A percentile compares a stretch with the other conserved stretches of the same genome.
These are phyloP conservation scores for Phlyctochytrium bullatum DNA, from an alignment of 192 early-diverging fungal genomes.

Conservation along the genomic window DNA sequence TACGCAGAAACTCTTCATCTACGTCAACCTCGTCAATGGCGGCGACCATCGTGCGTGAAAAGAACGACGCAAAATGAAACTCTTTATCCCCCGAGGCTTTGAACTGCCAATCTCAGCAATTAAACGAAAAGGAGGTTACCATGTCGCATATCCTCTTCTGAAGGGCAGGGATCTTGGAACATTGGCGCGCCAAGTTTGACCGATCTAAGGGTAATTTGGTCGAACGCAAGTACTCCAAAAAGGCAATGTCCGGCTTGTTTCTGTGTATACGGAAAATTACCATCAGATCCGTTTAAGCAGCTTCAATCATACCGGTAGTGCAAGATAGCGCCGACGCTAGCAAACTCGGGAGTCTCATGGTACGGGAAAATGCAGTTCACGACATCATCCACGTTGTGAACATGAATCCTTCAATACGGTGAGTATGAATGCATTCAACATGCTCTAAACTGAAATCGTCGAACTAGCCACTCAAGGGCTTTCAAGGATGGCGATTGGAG, in stretches of 20 bases:
- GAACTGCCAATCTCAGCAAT: too few species aligned
- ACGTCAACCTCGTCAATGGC: too few species aligned
- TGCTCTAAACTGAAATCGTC: slow-evolving; percentile 68
- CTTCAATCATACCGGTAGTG: slow-evolving; percentile 50
- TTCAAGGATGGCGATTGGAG: slow-evolving; percentile 82
- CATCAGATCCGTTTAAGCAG: background rate
- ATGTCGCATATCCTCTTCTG: slow-evolving; percentile 77
- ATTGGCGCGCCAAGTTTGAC: slow-evolving; percentile 64
- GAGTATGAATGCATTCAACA: too few species aligned
- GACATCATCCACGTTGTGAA: slow-evolving; percentile 79
- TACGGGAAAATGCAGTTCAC: slow-evolving; percentile 83
- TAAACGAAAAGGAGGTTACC: too few species aligned
- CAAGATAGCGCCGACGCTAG: slow-evolving; percentile 75
- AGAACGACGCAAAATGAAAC: too few species aligned
- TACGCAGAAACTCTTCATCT: too few species aligned
- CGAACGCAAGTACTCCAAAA: slow-evolving; percentile 56
- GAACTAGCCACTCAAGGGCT: slow-evolving; percentile 88
- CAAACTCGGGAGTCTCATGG: slow-evolving; percentile 88
- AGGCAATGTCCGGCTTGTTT: slow-evolving; percentile 52
- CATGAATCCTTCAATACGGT: slow-evolving; percentile 58
- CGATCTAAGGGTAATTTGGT: slow-evolving; percentile 64
- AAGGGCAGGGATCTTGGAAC: slow-evolving; percentile 64
- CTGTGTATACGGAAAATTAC: slow-evolving; percentile 13
- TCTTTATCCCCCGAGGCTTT: too few species aligned
- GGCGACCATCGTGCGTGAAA: too few species aligned